Percentiles rank a stretch among this genome's conserved stretches.
phyloP scores from a whole-genome alignment of 2,329 filamentous ascomycete genomes.

The Paramyrothecium sp. region DNA sequence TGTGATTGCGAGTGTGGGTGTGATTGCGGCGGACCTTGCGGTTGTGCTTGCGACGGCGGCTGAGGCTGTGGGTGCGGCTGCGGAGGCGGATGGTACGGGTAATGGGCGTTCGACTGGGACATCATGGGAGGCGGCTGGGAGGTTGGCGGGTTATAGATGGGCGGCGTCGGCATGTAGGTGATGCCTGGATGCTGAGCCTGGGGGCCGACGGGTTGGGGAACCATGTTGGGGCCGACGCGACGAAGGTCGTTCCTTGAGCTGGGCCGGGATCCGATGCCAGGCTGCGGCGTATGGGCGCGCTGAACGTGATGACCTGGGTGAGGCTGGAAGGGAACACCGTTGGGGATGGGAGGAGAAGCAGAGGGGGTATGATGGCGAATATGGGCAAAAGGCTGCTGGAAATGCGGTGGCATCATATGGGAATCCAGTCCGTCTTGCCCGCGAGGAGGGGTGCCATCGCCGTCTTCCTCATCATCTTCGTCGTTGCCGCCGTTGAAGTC shows the following conservation, averaged over 20 bases:
- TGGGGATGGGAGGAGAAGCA: slow-evolving; percentile 80
- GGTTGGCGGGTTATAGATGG: slow-evolving; percentile 70
- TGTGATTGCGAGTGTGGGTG: slow-evolving; percentile 15
- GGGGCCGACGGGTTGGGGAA: slow-evolving; percentile 60
- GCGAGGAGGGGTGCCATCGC: slow-evolving; percentile 68
- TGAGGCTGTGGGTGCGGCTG: slow-evolving; percentile 36
- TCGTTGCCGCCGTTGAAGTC: slow-evolving; percentile 89
- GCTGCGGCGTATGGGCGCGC: slow-evolving; percentile 80
- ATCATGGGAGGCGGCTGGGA: slow-evolving; percentile 33
- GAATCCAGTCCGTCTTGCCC: slow-evolving; percentile 54
- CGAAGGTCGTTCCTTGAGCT: slow-evolving; percentile 78
- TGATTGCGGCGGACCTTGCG: slow-evolving; percentile 12
- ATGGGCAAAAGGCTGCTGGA: slow-evolving; percentile 43
- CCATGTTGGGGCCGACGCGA: slow-evolving; percentile 72
- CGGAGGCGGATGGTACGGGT: slow-evolving; percentile 27
- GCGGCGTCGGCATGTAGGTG: slow-evolving; percentile 80
- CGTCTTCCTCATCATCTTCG: slow-evolving; percentile 78
- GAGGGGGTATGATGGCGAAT: slow-evolving; percentile 78
- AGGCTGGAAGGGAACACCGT: slow-evolving; percentile 65
- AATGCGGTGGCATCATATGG: slow-evolving; percentile 68
- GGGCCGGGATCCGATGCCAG: slow-evolving; percentile 62
- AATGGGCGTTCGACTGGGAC: slow-evolving; percentile 38
- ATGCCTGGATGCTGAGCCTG: slow-evolving; percentile 58
- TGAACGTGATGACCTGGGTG: slow-evolving; percentile 38
- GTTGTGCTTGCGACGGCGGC: slow-evolving; percentile 58